Evolutionary conservation across 345 rosid species (phyloP), one percentile per base, ranked within the genome.

Genomic region (Clausena lansium): DNA sequence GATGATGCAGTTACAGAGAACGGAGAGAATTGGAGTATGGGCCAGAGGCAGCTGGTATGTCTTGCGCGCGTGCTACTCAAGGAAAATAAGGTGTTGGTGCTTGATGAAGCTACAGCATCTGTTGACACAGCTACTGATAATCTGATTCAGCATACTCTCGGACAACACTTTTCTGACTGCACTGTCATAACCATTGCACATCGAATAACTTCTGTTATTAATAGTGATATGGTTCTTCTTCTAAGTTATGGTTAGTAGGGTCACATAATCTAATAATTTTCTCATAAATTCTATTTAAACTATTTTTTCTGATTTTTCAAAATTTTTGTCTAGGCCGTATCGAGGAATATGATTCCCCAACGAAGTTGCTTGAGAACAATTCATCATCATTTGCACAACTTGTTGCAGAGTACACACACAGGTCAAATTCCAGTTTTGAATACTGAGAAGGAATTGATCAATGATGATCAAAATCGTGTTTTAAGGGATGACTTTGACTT

Each of bases 11-110:
- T 93, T 41, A 80, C 81, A 0, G 95, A 95, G 75, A 92, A 95
- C 79, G 98, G 98, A 79, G 98, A 91, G 80, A 95, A 93, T 75
- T 93, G 98, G 98, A 95, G 98, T 77, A 88, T 92, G 93, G 98
- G 98, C 9, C 98, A 95, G 84, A 88, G 95, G 79, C 98, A 95
- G 79, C 86, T 95, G 0, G 91, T 91, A 5, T 95, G 98, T 80
- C 89, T 95, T 0, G 98, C 97, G 1, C 90, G 98, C 22, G 97
- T 92, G 60, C 86, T 95, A 20, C 89, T 93, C 0, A 91, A 92
- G 87, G 91, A 87, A 82, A 93, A 92, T 76, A 95, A 89, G 77
- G 85, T 95, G 70, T 77, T 95, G 83, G 95, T 92, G 25, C 94
- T 93, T 0, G 97, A 95, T 73, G 97, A 95, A 85, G 98, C 98